Evolutionary conservation across 176 grass and related monocot species (phyloP).

Genomic region (Triticum urartu): DNA sequence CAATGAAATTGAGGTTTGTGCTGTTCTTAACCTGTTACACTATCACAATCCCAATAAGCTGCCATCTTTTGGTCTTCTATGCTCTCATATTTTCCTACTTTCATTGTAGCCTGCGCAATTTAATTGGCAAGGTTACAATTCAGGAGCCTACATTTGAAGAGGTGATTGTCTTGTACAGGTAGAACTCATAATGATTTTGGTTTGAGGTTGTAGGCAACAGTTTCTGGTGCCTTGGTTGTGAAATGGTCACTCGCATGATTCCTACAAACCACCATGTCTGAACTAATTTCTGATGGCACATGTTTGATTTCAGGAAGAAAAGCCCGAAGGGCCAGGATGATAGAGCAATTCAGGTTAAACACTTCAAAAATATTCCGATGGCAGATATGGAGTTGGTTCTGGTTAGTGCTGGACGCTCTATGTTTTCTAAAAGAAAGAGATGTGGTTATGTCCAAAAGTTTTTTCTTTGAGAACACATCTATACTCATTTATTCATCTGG

Average conservation of each 20-base stretch:
- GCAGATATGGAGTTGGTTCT: conserved; percentile 99
- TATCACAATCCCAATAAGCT: conserved; percentile 17
- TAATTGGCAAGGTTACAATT: conserved; percentile 80
- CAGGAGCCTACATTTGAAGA: conserved; percentile 99
- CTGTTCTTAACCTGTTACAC: conserved; percentile 23
- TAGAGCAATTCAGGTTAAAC: conserved; percentile 89
- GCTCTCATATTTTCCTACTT: conserved; percentile 3
- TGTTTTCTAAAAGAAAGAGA: background rate
- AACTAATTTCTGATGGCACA: conserved; percentile 22
- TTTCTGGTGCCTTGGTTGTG: conserved; percentile 1
- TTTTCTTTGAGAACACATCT: background rate
- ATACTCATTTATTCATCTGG: conserved; percentile 4
- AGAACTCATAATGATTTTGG: conserved; percentile 27
- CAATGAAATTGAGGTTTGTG: conserved; percentile 79
- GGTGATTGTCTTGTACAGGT: conserved; percentile 99
- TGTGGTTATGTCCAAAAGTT: background rate
- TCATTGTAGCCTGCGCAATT: conserved; percentile 59
- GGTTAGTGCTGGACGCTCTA: conserved; percentile 42
- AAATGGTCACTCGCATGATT: conserved; percentile 4
- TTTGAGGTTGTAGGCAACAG: conserved; percentile 4
- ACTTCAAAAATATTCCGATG: conserved; percentile 99
- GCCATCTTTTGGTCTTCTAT: background rate
- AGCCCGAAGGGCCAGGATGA: conserved; percentile 54
- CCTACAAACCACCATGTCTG: background rate
- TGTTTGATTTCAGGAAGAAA: conserved; percentile 60